phyloP scores from a whole-genome alignment of 768 basidiomycete genomes.

The Rossbeevera mucosa region DNA sequence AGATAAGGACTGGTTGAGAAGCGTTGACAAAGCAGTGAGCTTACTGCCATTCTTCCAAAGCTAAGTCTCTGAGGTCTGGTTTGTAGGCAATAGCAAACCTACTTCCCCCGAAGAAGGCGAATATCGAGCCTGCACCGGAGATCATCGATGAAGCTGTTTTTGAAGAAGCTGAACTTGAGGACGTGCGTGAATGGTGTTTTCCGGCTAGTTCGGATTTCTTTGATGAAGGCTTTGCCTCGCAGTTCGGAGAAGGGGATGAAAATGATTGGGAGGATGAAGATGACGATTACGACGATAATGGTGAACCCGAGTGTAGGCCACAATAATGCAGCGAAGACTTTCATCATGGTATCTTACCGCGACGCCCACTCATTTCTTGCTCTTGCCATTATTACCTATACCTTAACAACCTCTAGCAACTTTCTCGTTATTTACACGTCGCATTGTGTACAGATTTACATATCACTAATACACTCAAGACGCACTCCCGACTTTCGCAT shows the following conservation, averaged over 20 bases:
- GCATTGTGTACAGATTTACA: conserved; percentile 27
- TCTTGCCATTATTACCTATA: conserved; percentile 12
- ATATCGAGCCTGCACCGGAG: conserved; percentile 67
- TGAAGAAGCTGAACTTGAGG: conserved; percentile 74
- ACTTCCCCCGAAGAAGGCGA: conserved; percentile 72
- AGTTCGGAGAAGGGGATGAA: conserved; percentile 72
- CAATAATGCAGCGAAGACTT: conserved; percentile 39
- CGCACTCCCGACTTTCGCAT: conserved; percentile 55
- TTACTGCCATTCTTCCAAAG: background rate
- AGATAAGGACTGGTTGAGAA: conserved; percentile 65
- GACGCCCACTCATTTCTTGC: conserved; percentile 9
- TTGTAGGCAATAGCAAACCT: conserved; percentile 57
- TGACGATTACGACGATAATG: conserved; percentile 46
- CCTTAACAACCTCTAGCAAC: conserved; percentile 11
- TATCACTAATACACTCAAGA: conserved; percentile 22
- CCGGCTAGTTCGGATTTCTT: conserved; percentile 71
- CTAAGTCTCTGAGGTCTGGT: conserved; percentile 3
- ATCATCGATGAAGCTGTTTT: conserved; percentile 66
- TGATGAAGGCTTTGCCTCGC: conserved; percentile 62
- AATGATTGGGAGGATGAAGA: conserved; percentile 71
- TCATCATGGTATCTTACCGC: conserved; percentile 8
- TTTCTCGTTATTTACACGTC: conserved; percentile 25
- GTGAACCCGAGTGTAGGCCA: conserved; percentile 56
- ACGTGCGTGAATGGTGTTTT: conserved; percentile 79
- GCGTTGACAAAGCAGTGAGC: conserved; percentile 55